A percentile compares a stretch with the other conserved stretches of the same genome.
phyloP scores from a whole-genome alignment of 148 eudicot species.

The Limonium bicolor region DNA sequence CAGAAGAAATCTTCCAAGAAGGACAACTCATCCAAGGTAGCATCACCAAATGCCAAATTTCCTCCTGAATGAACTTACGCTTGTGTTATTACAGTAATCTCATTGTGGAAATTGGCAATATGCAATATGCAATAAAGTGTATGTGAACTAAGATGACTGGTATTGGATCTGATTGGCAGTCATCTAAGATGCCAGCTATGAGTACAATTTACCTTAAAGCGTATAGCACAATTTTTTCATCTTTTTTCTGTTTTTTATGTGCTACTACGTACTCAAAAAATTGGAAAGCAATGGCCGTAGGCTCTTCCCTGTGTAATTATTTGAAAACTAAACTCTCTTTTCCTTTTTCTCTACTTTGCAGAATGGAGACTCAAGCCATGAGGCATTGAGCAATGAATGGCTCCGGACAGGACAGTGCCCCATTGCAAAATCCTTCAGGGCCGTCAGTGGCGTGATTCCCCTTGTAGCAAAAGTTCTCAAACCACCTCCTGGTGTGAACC shows the following conservation, averaged over 20 bases:
- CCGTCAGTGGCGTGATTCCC: slow-evolving; percentile 53
- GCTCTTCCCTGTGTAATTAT: too few species aligned
- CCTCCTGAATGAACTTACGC: background rate
- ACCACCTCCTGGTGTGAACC: slow-evolving; percentile 58
- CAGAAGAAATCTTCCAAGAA: slow-evolving; percentile 33
- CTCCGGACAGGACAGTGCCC: slow-evolving; percentile 60
- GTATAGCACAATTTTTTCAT: too few species aligned
- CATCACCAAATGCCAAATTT: background rate
- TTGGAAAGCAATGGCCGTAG: too few species aligned
- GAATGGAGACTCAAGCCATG: slow-evolving; percentile 49
- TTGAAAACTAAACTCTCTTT: too few species aligned
- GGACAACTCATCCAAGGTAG: slow-evolving; percentile 26
- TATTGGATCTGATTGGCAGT: too few species aligned
- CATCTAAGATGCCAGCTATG: too few species aligned
- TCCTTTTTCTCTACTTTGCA: slow-evolving; percentile 13
- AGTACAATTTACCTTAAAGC: too few species aligned
- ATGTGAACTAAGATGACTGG: too few species aligned
- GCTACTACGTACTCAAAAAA: too few species aligned
- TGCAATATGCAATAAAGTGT: too few species aligned
- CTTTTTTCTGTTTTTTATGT: too few species aligned
- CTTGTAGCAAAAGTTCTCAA: slow-evolving; percentile 49
- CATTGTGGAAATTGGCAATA: background rate
- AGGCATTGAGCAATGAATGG: slow-evolving; percentile 63
- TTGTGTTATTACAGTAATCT: background rate
- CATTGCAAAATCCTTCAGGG: slow-evolving; percentile 66